A percentile compares a stretch with the other conserved stretches of the same genome.
Evolutionary conservation across 441 rosid genomes (phyloP).

Genomic region (Codiaeum variegatum): DNA sequence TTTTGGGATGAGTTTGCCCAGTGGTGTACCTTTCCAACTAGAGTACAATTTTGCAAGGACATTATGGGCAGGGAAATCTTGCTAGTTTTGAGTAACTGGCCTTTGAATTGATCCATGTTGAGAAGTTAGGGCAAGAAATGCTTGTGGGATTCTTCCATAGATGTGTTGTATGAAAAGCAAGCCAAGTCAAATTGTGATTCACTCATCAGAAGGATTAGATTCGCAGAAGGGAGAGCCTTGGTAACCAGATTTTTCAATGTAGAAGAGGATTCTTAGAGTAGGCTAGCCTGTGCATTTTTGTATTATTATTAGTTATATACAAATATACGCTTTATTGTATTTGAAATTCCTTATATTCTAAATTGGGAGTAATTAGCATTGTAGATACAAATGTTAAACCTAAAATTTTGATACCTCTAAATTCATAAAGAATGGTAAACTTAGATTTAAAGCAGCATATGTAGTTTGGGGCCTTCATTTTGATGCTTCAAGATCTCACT

Average conservation of each 20-base stretch:
- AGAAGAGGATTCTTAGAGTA: neutral
- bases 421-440: too few relatives aligned
- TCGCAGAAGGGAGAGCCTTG: too few relatives aligned
- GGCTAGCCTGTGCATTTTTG: conserved; percentile 21
- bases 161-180: neutral
- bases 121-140: neutral
- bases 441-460: too few relatives aligned
- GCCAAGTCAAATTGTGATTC: neutral
- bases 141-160: neutral
- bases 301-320: conserved; percentile 13
- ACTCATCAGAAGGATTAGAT: too few relatives aligned
- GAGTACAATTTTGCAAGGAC: neutral
- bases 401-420: too few relatives aligned
- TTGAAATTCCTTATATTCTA: conserved; percentile 7
- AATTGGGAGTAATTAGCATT: neutral
- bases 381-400: neutral
- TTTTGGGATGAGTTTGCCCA: neutral
- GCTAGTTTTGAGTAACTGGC: neutral
- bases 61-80: neutral
- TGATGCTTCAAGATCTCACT: too few relatives aligned
- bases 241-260: neutral
- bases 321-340: neutral
- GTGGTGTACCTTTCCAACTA: neutral
- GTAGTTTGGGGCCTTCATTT: too few relatives aligned
- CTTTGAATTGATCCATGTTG: neutral